Evolutionary conservation across 2,329 filamentous ascomycete genomes (phyloP).

Genomic region (Fusarium sp.): DNA sequence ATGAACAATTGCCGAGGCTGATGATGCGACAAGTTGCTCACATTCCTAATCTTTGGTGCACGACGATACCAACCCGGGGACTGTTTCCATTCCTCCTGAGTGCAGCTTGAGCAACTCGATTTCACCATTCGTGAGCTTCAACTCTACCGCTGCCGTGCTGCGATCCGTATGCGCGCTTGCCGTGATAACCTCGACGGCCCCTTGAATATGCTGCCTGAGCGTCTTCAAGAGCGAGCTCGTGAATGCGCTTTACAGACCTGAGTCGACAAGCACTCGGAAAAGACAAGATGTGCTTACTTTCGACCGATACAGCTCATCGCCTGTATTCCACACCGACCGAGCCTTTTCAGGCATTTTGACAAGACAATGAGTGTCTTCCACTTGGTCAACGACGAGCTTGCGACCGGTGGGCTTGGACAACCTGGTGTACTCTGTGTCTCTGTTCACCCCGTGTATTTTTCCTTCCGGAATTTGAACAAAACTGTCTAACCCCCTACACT

Average conservation of each 20-base stretch:
- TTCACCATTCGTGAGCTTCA: background rate
- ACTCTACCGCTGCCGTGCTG: background rate
- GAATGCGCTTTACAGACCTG: background rate
- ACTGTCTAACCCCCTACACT: background rate
- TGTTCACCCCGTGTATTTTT: background rate
- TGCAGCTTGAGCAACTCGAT: background rate
- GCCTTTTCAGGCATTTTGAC: background rate
- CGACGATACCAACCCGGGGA: background rate
- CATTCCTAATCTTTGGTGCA: background rate
- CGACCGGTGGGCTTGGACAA: background rate
- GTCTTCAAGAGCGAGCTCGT: background rate
- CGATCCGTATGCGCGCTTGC: background rate
- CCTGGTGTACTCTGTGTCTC: background rate
- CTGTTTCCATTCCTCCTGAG: background rate
- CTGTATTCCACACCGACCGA: background rate
- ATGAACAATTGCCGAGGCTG: background rate
- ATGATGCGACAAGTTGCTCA: background rate
- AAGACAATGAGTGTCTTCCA: background rate
- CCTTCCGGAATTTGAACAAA: constrained; percentile 4
- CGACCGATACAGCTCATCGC: constrained; percentile 3
- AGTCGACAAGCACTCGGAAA: constrained; percentile 1
- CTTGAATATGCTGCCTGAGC: background rate
- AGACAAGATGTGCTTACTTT: background rate
- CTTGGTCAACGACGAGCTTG: background rate
- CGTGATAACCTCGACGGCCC: background rate